Conservation (phyloP, 805 yeast genomes). For the Metschnikowia kunwiensis region DNA sequence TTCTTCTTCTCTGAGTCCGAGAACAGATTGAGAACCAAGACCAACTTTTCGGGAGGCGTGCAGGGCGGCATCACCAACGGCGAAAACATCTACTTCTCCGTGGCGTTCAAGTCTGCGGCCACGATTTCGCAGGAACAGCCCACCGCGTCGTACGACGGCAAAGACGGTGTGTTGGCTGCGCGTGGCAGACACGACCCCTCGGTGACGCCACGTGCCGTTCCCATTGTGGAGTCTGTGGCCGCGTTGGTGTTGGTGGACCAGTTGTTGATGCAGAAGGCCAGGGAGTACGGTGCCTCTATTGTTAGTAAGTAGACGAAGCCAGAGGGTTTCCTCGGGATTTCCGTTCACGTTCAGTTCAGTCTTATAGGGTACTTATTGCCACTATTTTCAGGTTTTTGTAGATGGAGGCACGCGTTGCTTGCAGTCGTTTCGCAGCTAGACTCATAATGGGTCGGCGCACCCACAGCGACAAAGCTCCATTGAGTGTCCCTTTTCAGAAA, state of each 20-base stretch:
- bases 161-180: conserved; percentile 84
- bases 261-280: conserved; percentile 77
- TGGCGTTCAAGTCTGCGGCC: conserved; percentile 98
- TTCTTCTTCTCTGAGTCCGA: conserved; percentile 60
- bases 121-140: conserved; percentile 91
- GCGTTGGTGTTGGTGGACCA: conserved; percentile 91
- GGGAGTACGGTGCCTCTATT: conserved; percentile 43
- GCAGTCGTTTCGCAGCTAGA: too few species aligned
- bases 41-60: conserved; percentile 94
- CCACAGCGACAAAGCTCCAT: too few species aligned
- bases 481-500: too few species aligned
- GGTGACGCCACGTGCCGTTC: conserved; percentile 97
- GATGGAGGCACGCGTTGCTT: too few species aligned
- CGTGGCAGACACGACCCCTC: conserved; percentile 98
- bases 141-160: conserved; percentile 87
- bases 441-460: too few species aligned
- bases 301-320: conserved; percentile 11
- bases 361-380: too few species aligned
- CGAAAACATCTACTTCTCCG: conserved; percentile 88
- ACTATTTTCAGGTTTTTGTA: too few species aligned
- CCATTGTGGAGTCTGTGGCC: conserved; percentile 97
- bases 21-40: conserved; percentile 72
- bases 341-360: too few species aligned
- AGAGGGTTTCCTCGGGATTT: too few species aligned
- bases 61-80: conserved; percentile 99